Evolutionary conservation across 352 stramenopile species (phyloP).

Genomic region (Thraustochytrium striatum): DNA sequence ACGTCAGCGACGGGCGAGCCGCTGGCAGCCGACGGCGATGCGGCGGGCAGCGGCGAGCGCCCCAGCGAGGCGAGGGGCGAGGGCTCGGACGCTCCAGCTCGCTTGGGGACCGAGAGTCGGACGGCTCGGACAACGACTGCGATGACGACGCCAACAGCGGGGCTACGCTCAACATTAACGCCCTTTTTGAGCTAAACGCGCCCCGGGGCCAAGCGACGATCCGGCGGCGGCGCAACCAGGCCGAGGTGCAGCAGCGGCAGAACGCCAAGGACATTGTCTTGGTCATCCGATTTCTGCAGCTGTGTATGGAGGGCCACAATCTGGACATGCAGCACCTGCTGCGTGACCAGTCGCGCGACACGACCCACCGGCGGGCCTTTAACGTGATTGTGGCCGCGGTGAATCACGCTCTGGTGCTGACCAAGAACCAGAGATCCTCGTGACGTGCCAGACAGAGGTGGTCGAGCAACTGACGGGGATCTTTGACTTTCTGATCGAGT

Average conservation of each 20-base stretch:
- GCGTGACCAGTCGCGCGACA: conserved; percentile 43
- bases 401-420: conserved; percentile 49
- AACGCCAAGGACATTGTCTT: conserved; percentile 19
- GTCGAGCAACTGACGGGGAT: conserved; percentile 39
- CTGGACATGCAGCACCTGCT: conserved; percentile 53
- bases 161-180: neutral
- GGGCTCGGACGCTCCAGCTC: neutral
- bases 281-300: conserved; percentile 27
- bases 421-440: conserved; percentile 51
- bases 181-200: conserved; percentile 30
- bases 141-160: neutral
- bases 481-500: conserved; percentile 52
- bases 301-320: conserved; percentile 50
- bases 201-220: neutral
- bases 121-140: neutral
- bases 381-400: conserved; percentile 50
- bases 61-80: neutral
- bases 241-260: conserved; percentile 10
- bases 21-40: neutral
- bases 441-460: conserved; percentile 9
- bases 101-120: neutral
- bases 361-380: conserved; percentile 36
- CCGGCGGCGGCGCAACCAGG: conserved; percentile 11
- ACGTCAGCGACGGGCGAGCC: neutral
- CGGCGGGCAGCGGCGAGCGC: neutral